Base-by-base conservation (phyloP, 805 yeast species). In the Maudiozyma serrabonitensis region DNA sequence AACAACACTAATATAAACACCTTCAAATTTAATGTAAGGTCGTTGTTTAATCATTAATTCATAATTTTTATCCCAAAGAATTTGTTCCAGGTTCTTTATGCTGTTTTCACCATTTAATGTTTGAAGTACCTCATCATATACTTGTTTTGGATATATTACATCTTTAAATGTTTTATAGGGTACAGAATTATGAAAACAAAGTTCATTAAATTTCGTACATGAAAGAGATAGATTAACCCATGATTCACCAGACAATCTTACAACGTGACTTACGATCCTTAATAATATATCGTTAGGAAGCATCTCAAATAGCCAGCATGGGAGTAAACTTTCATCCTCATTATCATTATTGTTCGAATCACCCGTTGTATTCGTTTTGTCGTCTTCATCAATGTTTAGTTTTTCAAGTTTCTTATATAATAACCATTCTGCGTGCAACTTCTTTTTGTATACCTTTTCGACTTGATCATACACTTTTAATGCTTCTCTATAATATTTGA, bases 1-100 rank as follows among this genome's bases (percentile, higher is more conserved):
- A 46, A 90, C 86, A 18, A 82, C 85, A 57, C 95, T 82, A 21
- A 91, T 85, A 58, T 91, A 91, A 18, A 88, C 75, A 1, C 99
- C 99, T 48, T 80, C 73, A 63, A 79, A 87, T 59, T 91, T 84
- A 34, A 90, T 58, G 57, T 82, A 84, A 0, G 97, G 96, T 39
- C 96, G 69, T 37, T 76, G 75, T 41, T 56, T 60, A 4, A 72
- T 45, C 75, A 71, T 72, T 7, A 53, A 45, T 18, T 54, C 53
- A 63, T 67, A 65, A 48, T 74, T 63, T 41, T 64, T 60, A 43
- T 69, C 70, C 72, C 79, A 77, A 16, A 61, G 53, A 12, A 61
- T 61, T 18, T 70, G 72, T 66, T 73, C 72, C 40, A 56, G 43
- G 16, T 59, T 56, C 47, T 68, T 69, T 34, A 72, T 54, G n/a